Percentiles rank a stretch among this genome's conserved stretches.
phyloP scores from a whole-genome alignment of 2,329 filamentous ascomycete genomes.

The Aureobasidium sp. region DNA sequence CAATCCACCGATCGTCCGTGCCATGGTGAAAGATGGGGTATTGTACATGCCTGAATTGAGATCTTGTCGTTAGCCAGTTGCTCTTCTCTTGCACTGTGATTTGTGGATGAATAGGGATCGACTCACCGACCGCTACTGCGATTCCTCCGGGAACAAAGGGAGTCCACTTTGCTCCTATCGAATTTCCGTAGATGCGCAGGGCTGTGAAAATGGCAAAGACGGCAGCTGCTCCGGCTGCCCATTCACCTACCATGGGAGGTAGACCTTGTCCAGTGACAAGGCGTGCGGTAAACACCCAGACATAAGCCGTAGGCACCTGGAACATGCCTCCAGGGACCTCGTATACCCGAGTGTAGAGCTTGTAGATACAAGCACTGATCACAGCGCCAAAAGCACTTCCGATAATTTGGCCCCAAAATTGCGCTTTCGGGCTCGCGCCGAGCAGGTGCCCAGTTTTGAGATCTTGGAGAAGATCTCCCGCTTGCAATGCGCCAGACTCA shows the following conservation, averaged over 20 bases:
- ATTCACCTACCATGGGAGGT: conserved; percentile 73
- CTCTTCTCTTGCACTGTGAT: background rate
- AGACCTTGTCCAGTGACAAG: conserved; percentile 86
- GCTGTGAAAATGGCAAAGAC: conserved; percentile 66
- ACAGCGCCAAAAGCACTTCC: conserved; percentile 80
- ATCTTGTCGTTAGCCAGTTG: background rate
- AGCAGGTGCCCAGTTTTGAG: conserved; percentile 92
- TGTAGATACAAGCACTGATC: conserved; percentile 78
- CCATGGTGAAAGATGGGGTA: conserved; percentile 88
- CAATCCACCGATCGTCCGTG: conserved; percentile 70
- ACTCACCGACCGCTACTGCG: conserved; percentile 79
- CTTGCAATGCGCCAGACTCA: conserved; percentile 79
- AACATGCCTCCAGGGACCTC: conserved; percentile 81
- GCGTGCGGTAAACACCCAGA: conserved; percentile 95
- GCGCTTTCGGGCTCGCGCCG: conserved; percentile 83
- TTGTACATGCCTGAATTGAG: conserved; percentile 75
- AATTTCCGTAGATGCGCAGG: conserved; percentile 51
- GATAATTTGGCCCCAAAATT: conserved; percentile 95
- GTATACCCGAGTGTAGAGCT: conserved; percentile 84
- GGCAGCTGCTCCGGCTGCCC: conserved; percentile 63
- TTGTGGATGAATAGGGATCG: background rate
- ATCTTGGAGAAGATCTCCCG: conserved; percentile 94
- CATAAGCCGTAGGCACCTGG: conserved; percentile 86
- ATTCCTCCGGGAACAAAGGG: conserved; percentile 82
- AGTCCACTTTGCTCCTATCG: conserved; percentile 50